A percentile compares a stretch with the other conserved stretches of the same genome.
These are phyloP conservation scores for Pseudozyma hubeiensis DNA, from an alignment of 1,284 basidiomycete species.

Conservation along the genomic window DNA sequence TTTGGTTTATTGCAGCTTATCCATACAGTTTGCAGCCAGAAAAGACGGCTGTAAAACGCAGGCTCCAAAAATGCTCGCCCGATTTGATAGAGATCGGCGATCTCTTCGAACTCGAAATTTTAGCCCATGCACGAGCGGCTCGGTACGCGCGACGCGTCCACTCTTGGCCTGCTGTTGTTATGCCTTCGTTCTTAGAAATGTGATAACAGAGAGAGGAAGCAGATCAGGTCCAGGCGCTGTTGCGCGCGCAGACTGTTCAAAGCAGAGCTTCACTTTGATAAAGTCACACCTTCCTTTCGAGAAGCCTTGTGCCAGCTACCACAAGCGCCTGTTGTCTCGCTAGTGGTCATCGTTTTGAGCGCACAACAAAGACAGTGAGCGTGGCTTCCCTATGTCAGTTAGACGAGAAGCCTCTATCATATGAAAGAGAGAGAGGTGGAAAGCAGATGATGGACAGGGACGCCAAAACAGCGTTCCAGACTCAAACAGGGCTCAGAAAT, in stretches of 20 bases:
- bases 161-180: constrained; percentile 6
- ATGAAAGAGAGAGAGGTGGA: not conserved
- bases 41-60: constrained; percentile 1
- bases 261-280: not conserved
- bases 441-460: not conserved
- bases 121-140: constrained; percentile 8
- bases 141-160: constrained; percentile 41
- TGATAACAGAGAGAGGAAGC: constrained; percentile 3
- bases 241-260: not conserved
- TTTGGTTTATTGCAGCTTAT: no score
- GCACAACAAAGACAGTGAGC: no score
- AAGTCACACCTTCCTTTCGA: not conserved
- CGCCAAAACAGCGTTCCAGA: not conserved
- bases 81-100: not conserved
- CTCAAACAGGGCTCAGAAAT: not conserved
- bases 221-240: not conserved
- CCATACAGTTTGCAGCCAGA: no score
- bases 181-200: not conserved
- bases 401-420: no score
- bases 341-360: no score
- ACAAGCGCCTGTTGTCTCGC: no score
- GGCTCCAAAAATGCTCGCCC: constrained; percentile 4
- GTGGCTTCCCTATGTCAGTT: no score
- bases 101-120: no score
- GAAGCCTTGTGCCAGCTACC: no score